Base-by-base conservation (phyloP, 2,329 filamentous ascomycete species). In the Geosmithia morbida region DNA sequence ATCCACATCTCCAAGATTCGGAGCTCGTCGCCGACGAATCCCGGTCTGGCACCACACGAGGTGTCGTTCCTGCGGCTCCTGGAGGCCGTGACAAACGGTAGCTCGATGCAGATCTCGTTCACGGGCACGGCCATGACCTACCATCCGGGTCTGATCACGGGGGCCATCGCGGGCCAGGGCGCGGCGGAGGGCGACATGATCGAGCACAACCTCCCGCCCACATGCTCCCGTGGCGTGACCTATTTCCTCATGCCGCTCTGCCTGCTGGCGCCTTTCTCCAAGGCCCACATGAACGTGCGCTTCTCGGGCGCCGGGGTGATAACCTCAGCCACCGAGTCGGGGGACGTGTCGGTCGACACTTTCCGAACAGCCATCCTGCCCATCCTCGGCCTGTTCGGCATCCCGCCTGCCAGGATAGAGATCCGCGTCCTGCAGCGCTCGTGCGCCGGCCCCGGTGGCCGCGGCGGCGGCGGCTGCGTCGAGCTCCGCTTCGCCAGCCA, bases 1-100 rank as follows among this genome's bases (percentile, higher is more conserved):
- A 70, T 97, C 48, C 88, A 90, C 66, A 90, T 98, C 61, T 92
- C 90, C 47, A 85, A 92, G 65, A 97, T 98, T 68, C 87, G 92
- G 58, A 81, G 86, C 53, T 79, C 83, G 16, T 95, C 87, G 41
- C 82, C 85, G 44, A 89, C 87, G 41, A 82, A 85, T 57, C 89
- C 92, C 1, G 92, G 92, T 57, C 84, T 98, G 48, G 83, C 87
- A 47, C 83, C 87, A 45, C 85, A 95, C 69, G 92, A 98, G 67
- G 82, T 97, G 57, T 97, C 92, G 44, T 90, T 98, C 65, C 77
- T 98, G 30, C 89, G 92, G 49, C 84, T 98, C 17, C 81, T 98
- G 59, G 92, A 97, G 65, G 77, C 87, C 55, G 75, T 98, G 57
- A 98, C 92, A 59, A 98, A 98, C 71, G 92, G 92, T 66, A 86